phyloP scores from a whole-genome alignment of 225 moss, liverwort and hornwort species.

The Pseudoscleropodium purum region DNA sequence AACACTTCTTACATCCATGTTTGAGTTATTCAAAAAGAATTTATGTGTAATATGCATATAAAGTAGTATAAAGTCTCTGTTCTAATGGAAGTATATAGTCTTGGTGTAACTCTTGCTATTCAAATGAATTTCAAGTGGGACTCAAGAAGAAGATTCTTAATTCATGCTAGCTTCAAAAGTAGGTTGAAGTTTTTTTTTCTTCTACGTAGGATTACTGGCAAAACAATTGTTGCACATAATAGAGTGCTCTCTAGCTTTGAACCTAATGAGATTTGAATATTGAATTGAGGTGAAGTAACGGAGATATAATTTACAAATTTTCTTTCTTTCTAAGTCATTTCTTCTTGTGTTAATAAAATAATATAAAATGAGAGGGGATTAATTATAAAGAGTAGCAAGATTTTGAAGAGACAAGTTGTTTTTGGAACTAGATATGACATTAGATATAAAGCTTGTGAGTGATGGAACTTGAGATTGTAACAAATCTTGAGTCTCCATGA shows the following conservation, averaged over 20 bases:
- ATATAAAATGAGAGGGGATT: fast-evolving
- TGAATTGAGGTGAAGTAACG: background rate
- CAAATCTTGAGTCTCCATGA: background rate
- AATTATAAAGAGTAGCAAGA: background rate
- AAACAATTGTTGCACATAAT: background rate
- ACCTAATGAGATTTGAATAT: background rate
- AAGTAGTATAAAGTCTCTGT: background rate
- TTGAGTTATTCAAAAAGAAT: no score
- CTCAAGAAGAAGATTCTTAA: no score
- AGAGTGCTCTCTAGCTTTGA: fast-evolving
- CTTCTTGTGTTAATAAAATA: background rate
- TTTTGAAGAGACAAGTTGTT: fast-evolving
- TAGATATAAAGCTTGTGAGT: fast-evolving
- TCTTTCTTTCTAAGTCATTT: background rate
- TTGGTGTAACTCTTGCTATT: background rate
- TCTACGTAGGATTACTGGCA: background rate
- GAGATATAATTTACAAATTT: background rate
- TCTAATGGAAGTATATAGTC: background rate
- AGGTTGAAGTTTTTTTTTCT: background rate
- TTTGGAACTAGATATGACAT: background rate
- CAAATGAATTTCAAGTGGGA: background rate
- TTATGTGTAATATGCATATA: fast-evolving
- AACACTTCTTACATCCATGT: background rate
- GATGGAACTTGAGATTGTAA: background rate
- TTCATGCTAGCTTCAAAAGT: fast-evolving